These are phyloP conservation scores for Lophiotrema nucula DNA, from an alignment of 495 filamentous ascomycete genomes.

Conservation along the genomic window DNA sequence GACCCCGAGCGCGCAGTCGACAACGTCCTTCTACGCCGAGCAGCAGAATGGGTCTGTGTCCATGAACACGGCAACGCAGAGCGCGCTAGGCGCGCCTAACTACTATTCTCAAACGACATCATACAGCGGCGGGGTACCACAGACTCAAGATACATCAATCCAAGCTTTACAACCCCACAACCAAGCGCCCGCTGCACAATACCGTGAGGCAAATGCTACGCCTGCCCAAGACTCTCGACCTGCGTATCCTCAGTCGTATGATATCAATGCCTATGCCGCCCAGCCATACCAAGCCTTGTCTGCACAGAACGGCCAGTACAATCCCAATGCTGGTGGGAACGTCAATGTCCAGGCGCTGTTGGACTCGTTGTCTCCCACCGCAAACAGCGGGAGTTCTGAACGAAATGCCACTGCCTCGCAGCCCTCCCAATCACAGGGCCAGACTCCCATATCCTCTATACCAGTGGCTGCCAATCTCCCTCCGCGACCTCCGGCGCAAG, in stretches of 20 bases:
- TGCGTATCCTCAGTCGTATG: conserved; percentile 29
- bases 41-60: conserved; percentile 15
- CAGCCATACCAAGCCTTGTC: conserved; percentile 23
- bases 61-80: conserved; percentile 16
- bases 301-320: conserved; percentile 14
- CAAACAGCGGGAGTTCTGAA: conserved; percentile 12
- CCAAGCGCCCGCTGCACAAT: conserved; percentile 18
- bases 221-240: conserved; percentile 28
- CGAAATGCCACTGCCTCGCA: conserved; percentile 18
- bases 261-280: conserved; percentile 26
- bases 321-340: conserved; percentile 22
- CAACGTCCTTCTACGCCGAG: conserved; percentile 27
- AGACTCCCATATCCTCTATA: conserved; percentile 44
- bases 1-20: conserved; percentile 26
- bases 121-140: conserved; percentile 14
- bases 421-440: conserved; percentile 16
- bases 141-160: conserved; percentile 33
- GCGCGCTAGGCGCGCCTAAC: conserved; percentile 9
- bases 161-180: conserved; percentile 21
- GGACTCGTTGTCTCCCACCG: conserved; percentile 39
- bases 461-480: conserved; percentile 53
- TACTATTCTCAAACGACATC: conserved; percentile 16
- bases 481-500: conserved; percentile 54
- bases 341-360: conserved; percentile 46
- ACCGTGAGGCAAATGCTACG: conserved; percentile 26